A percentile compares a stretch with the other conserved stretches of the same genome.
phyloP scores from a whole-genome alignment of 371 early-diverging fungal genomes.

The Mortierella sp. region DNA sequence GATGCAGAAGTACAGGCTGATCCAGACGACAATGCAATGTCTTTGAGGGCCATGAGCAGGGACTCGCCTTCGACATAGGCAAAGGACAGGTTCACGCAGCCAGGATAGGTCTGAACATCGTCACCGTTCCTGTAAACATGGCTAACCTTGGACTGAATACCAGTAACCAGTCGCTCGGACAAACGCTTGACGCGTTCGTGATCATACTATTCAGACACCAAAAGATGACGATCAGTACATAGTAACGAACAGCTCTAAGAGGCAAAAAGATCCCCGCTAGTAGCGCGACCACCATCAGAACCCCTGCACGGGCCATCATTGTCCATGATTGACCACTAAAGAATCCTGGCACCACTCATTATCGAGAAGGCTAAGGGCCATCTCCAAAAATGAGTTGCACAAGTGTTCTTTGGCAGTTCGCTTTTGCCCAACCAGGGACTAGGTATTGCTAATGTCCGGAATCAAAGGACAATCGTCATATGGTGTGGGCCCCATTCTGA shows the following conservation, averaged over 20 bases:
- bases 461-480: constrained; percentile 52
- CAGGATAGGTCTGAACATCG: constrained; percentile 83
- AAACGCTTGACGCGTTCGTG: constrained; percentile 76
- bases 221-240: neutral
- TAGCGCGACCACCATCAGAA: constrained; percentile 73
- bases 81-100: constrained; percentile 99
- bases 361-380: neutral
- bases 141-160: constrained; percentile 79
- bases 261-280: neutral
- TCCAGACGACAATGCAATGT: constrained; percentile 97
- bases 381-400: neutral
- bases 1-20: constrained; percentile 99
- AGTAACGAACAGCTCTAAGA: neutral
- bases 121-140: constrained; percentile 94
- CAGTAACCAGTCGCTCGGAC: constrained; percentile 82
- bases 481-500: constrained; percentile 8
- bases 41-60: constrained; percentile 98
- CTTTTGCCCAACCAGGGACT: constrained; percentile 16
- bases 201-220: constrained; percentile 74
- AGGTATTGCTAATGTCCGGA: constrained; percentile 44
- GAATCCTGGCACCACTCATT: neutral
- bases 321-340: constrained; percentile 39
- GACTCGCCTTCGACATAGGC: constrained; percentile 99
- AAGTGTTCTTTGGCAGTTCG: neutral
- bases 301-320: constrained; percentile 74